Evolutionary conservation across 2,329 filamentous ascomycete genomes (phyloP).

Genomic region (Calonectria pseudoturangicola): DNA sequence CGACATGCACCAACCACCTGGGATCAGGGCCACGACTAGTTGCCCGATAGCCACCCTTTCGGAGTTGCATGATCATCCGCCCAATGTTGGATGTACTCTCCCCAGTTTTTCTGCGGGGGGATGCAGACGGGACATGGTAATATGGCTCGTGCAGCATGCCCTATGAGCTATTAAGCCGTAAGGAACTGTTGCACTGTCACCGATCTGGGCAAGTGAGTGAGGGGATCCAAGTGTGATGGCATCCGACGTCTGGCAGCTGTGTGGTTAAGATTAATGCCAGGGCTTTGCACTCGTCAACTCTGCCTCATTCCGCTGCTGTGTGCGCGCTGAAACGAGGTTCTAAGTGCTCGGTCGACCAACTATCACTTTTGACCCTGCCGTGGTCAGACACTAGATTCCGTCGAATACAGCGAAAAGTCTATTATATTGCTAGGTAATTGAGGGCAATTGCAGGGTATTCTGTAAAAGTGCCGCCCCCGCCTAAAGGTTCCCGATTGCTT

Average conservation of each 20-base stretch:
- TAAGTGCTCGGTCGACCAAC: not conserved
- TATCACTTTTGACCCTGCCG: not conserved
- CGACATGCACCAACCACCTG: slow-evolving; percentile 38
- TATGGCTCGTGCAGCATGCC: slow-evolving; percentile 45
- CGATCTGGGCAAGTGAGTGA: slow-evolving; percentile 41
- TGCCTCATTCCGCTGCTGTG: not conserved
- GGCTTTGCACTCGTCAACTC: not conserved
- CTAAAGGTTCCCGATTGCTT: slow-evolving; percentile 10
- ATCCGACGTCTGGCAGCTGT: slow-evolving; percentile 8
- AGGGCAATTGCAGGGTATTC: slow-evolving; percentile 21
- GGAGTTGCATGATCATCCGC: slow-evolving; percentile 25
- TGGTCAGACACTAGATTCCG: not conserved
- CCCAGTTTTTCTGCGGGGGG: slow-evolving; percentile 27
- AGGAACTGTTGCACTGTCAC: slow-evolving; percentile 39
- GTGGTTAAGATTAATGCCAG: slow-evolving; percentile 8
- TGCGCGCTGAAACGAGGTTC: slow-evolving; percentile 4
- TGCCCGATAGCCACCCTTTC: slow-evolving; percentile 40
- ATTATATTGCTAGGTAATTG: slow-evolving; percentile 24
- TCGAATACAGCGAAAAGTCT: slow-evolving; percentile 25
- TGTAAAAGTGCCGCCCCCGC: slow-evolving; percentile 13
- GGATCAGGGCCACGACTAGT: slow-evolving; percentile 38
- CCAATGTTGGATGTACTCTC: slow-evolving; percentile 12
- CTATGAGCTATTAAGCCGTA: slow-evolving; percentile 40
- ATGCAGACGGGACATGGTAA: slow-evolving; percentile 29
- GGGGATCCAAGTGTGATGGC: slow-evolving; percentile 19